These are phyloP conservation scores for Dactylonectria macrodidyma DNA, from an alignment of 2,329 filamentous ascomycete species.

Conservation along the genomic window DNA sequence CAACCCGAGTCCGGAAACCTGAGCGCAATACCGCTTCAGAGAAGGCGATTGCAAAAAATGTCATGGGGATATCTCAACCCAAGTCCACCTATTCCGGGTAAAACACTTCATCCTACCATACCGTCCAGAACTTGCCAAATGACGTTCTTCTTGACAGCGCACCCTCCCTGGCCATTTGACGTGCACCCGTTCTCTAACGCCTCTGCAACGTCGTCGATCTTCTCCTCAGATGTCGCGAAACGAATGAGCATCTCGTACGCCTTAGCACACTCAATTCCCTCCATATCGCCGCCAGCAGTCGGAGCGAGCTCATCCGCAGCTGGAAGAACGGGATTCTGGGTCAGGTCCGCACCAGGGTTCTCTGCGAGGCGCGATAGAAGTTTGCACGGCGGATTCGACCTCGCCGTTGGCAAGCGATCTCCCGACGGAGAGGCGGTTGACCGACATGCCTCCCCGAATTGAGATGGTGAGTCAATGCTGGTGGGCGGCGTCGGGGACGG, in stretches of 20 bases:
- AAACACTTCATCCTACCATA: conserved; percentile 9
- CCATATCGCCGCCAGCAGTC: not conserved
- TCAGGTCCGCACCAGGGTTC: conserved; percentile 17
- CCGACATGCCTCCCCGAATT: not conserved
- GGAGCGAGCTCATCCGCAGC: not conserved
- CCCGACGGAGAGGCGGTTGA: not conserved
- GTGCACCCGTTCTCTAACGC: conserved; percentile 16
- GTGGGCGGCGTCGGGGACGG: not conserved
- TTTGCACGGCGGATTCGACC: conserved; percentile 6
- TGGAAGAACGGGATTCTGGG: conserved; percentile 8
- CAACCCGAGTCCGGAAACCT: not conserved
- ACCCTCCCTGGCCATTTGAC: conserved; percentile 6
- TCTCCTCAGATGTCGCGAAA: conserved; percentile 21
- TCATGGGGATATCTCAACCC: conserved; percentile 6
- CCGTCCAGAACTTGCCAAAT: conserved; percentile 15
- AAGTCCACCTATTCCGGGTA: conserved; percentile 5
- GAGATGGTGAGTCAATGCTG: conserved; percentile 6
- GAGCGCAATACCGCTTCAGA: not conserved
- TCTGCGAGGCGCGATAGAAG: conserved; percentile 17
- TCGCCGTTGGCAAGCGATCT: not conserved
- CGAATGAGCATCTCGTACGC: conserved; percentile 23
- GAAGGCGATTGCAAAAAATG: not conserved
- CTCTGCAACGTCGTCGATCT: conserved; percentile 15
- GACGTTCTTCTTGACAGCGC: conserved; percentile 11
- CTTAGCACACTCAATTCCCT: conserved; percentile 16